Percentiles rank a stretch among this genome's conserved stretches.
Evolutionary conservation across 2,329 filamentous ascomycete genomes (phyloP).

Genomic region (Fusarium sp.): DNA sequence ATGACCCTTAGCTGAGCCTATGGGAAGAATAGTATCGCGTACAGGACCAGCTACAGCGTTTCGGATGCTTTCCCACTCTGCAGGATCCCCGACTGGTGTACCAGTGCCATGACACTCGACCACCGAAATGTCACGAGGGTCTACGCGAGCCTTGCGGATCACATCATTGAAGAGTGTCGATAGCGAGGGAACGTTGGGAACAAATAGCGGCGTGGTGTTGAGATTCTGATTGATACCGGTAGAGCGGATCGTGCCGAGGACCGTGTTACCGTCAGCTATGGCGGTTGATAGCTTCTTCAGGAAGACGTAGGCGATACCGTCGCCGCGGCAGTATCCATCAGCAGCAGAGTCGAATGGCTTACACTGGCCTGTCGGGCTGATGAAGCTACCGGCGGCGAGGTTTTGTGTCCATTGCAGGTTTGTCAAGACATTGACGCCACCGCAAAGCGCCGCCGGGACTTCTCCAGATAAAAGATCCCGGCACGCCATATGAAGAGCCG

Average conservation of each 20-base stretch:
- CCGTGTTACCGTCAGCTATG: too few relatives aligned
- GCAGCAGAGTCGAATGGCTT: slow-evolving; percentile 56
- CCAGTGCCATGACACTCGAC: too few relatives aligned
- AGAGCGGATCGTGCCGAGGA: slow-evolving; percentile 56
- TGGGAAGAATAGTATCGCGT: slow-evolving; percentile 58
- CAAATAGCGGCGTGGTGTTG: too few relatives aligned
- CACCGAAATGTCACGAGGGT: too few relatives aligned
- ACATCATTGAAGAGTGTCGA: too few relatives aligned
- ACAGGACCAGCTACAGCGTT: slow-evolving; percentile 60
- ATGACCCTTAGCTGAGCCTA: slow-evolving; percentile 76
- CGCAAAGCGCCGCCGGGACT: slow-evolving; percentile 54
- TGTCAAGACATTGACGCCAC: slow-evolving; percentile 58
- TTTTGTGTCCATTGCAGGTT: slow-evolving; percentile 39
- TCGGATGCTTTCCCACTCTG: slow-evolving; percentile 85
- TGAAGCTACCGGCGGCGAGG: slow-evolving; percentile 45
- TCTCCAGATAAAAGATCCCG: slow-evolving; percentile 51
- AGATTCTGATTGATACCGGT: slow-evolving; percentile 37
- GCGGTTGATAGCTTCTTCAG: slow-evolving; percentile 57
- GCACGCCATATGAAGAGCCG: slow-evolving; percentile 56
- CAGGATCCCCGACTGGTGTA: slow-evolving; percentile 84
- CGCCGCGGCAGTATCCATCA: slow-evolving; percentile 68
- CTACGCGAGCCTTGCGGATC: too few relatives aligned
- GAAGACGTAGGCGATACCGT: slow-evolving; percentile 61
- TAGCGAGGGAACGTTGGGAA: too few relatives aligned
- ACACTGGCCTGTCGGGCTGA: slow-evolving; percentile 49